A percentile compares a stretch with the other conserved stretches of the same genome.
Conservation (phyloP, 2,329 filamentous ascomycete species). For the Aspergillus terreus region DNA sequence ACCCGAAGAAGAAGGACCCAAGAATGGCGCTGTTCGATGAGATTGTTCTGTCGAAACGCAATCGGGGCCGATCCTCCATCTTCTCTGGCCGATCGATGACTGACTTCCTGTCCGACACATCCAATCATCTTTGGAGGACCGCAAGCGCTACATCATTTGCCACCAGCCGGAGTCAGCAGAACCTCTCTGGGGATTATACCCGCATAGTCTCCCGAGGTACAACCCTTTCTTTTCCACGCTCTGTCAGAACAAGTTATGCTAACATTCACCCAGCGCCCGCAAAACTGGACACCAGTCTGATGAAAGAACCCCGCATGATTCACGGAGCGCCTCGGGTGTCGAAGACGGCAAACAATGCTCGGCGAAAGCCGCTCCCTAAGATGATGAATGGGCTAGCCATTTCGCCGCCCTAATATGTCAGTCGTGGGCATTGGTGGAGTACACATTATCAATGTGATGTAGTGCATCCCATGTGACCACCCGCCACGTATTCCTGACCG, state of each 20-base stretch:
- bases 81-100: constrained; percentile 50
- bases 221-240: constrained; percentile 12
- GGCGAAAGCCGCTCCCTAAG: constrained; percentile 41
- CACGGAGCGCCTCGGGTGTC: constrained; percentile 73
- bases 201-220: constrained; percentile 49
- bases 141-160: constrained; percentile 56
- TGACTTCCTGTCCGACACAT: constrained; percentile 60
- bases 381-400: constrained; percentile 40
- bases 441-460: constrained; percentile 12
- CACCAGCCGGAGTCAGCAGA: constrained; percentile 46
- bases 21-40: constrained; percentile 61
- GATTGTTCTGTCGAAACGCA: constrained; percentile 62
- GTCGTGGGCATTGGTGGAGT: constrained; percentile 16
- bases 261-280: constrained; percentile 61
- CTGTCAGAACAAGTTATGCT: constrained; percentile 18
- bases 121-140: constrained; percentile 62
- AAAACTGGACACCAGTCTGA: constrained; percentile 77
- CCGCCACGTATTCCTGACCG: constrained; percentile 8
- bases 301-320: constrained; percentile 88
- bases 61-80: constrained; percentile 56
- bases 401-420: constrained; percentile 25
- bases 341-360: constrained; percentile 40
- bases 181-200: constrained; percentile 49
- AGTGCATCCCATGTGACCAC: constrained; percentile 3
- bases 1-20: constrained; percentile 50